phyloP scores from a whole-genome alignment of 257 asterid species.

The Plectranthus barbatus region DNA sequence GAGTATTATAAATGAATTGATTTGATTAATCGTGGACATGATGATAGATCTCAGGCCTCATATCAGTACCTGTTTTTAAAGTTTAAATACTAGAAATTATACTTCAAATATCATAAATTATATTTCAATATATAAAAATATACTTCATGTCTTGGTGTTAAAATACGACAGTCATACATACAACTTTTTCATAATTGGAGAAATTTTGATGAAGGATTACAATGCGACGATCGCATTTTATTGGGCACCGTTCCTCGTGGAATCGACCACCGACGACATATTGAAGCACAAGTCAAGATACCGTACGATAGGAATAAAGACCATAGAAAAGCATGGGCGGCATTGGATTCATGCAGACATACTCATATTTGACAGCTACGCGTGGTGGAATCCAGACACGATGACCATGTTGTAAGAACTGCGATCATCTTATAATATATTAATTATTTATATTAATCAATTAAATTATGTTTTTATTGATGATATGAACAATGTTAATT shows the following conservation, averaged over 20 bases:
- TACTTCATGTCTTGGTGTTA: too few relatives aligned
- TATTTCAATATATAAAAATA: too few relatives aligned
- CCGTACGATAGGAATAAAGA: conserved; percentile 23
- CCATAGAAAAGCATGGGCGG: conserved; percentile 40
- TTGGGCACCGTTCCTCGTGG: conserved; percentile 72
- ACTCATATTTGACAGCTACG: conserved; percentile 42
- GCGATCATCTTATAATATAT: not conserved
- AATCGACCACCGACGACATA: conserved; percentile 57
- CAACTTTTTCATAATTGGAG: too few relatives aligned
- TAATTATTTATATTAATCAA: not conserved
- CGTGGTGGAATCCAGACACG: conserved; percentile 52
- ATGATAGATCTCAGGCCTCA: too few relatives aligned
- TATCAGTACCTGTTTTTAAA: too few relatives aligned
- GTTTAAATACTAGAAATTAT: too few relatives aligned
- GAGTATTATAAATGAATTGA: too few relatives aligned
- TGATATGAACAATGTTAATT: not conserved
- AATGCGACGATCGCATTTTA: conserved; percentile 59
- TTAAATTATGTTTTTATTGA: too few relatives aligned
- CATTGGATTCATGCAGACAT: conserved; percentile 54
- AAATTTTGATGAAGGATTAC: conserved; percentile 36
- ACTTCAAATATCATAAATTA: too few relatives aligned
- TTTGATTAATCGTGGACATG: too few relatives aligned
- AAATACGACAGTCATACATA: too few relatives aligned
- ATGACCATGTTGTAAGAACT: conserved; percentile 41
- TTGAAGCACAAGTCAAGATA: conserved; percentile 18